These are phyloP conservation scores for Scopulariopsis brevicaulis DNA, from an alignment of 2,329 filamentous ascomycete genomes.

Conservation along the genomic window DNA sequence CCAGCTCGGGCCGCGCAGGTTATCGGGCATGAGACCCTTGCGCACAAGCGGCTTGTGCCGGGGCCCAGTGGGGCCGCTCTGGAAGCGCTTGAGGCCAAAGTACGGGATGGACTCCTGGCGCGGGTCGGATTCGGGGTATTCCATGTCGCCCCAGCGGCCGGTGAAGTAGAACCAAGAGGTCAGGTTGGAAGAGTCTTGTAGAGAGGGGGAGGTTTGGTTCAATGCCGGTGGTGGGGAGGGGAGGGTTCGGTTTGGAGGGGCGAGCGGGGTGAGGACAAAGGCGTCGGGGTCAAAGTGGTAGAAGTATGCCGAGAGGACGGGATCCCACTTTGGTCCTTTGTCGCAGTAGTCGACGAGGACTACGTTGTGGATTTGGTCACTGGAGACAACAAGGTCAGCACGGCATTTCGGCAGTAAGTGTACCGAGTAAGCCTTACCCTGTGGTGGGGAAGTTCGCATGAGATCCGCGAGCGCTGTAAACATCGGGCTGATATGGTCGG, in stretches of 20 bases:
- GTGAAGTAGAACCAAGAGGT: constrained; percentile 22
- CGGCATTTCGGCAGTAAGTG: background rate
- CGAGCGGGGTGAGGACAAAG: constrained; percentile 11
- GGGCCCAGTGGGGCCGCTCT: constrained; percentile 19
- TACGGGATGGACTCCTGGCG: constrained; percentile 17
- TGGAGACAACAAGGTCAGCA: constrained; percentile 6
- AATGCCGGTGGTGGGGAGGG: constrained; percentile 5
- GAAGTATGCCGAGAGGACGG: constrained; percentile 21
- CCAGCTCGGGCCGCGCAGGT: constrained; percentile 12
- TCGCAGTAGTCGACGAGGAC: constrained; percentile 21
- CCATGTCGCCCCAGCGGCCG: constrained; percentile 20
- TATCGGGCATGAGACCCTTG: constrained; percentile 18
- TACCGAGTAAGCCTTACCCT: constrained; percentile 12
- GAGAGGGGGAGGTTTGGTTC: constrained; percentile 7
- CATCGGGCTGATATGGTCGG: constrained; percentile 15
- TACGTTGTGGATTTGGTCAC: constrained; percentile 19
- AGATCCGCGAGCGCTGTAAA: constrained; percentile 21
- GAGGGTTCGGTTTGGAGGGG: background rate
- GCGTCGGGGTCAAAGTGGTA: constrained; percentile 17
- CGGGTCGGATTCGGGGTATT: constrained; percentile 17
- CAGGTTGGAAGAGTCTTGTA: background rate
- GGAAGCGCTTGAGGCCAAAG: constrained; percentile 20
- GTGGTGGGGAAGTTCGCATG: constrained; percentile 19
- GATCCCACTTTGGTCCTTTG: constrained; percentile 20
- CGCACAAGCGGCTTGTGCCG: constrained; percentile 19